phyloP scores from a whole-genome alignment of 805 yeast species.

The Starmerella powellii region DNA sequence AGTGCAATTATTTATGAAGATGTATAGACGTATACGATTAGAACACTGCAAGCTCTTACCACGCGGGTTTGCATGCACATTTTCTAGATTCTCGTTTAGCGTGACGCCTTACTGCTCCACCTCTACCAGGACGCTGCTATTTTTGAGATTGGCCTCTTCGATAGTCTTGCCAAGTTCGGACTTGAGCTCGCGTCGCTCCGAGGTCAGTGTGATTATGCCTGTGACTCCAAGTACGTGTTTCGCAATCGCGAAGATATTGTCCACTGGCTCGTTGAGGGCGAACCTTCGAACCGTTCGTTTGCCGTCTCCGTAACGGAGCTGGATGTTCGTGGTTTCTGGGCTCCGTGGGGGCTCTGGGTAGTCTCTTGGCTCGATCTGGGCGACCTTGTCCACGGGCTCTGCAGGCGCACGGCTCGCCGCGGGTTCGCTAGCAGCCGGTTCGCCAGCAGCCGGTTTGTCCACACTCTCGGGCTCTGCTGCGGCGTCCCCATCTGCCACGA shows the following conservation, averaged over 20 bases:
- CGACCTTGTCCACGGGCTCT: slow-evolving; percentile 28
- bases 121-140: slow-evolving; percentile 71
- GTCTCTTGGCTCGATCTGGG: slow-evolving; percentile 38
- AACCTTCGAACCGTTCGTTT: slow-evolving; percentile 65
- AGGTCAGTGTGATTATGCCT: slow-evolving; percentile 34
- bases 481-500: not conserved
- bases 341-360: slow-evolving; percentile 55
- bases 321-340: slow-evolving; percentile 53
- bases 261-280: slow-evolving; percentile 44
- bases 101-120: slow-evolving; percentile 18
- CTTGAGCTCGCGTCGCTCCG: slow-evolving; percentile 49
- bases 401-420: not conserved
- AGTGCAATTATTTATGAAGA: not conserved
- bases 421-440: not conserved
- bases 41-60: too few species aligned
- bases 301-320: slow-evolving; percentile 84
- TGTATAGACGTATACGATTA: not conserved
- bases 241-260: slow-evolving; percentile 49
- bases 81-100: too few species aligned
- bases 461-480: not conserved
- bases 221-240: slow-evolving; percentile 40
- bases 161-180: slow-evolving; percentile 44
- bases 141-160: slow-evolving; percentile 64
- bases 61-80: too few species aligned
- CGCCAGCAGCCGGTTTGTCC: not conserved